phyloP scores from a whole-genome alignment of 2,329 filamentous ascomycete species.

The Macrophomina phaseolina region DNA sequence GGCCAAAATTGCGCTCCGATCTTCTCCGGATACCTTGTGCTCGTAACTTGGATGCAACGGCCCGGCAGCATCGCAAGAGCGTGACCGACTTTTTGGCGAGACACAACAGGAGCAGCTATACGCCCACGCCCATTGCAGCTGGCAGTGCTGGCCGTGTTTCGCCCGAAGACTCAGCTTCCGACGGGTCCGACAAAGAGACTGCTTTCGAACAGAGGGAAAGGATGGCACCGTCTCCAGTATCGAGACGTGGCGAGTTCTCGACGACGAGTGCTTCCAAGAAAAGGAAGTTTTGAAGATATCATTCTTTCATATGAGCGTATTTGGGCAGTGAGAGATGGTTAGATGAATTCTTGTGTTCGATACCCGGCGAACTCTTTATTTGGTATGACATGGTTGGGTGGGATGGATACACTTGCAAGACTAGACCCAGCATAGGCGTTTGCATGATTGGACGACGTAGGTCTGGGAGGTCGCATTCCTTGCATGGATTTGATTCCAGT shows the following conservation, averaged over 20 bases:
- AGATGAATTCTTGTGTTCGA: neutral
- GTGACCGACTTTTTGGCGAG: neutral
- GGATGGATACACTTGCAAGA: no score
- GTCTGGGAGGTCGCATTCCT: no score
- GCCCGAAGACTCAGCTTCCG: neutral
- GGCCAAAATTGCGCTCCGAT: neutral
- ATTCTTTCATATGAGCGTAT: neutral
- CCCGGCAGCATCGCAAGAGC: neutral
- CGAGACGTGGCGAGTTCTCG: neutral
- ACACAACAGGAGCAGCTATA: neutral
- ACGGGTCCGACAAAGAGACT: neutral
- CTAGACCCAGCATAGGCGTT: no score
- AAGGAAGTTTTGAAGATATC: neutral
- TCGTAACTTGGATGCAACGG: neutral
- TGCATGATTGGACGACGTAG: no score
- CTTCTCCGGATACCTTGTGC: neutral
- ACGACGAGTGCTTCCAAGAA: neutral
- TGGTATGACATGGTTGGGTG: no score
- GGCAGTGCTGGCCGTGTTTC: neutral
- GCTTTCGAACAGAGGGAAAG: neutral
- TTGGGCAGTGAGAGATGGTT: neutral
- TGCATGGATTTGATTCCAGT: no score
- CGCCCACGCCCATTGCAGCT: neutral
- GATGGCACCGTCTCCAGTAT: neutral
- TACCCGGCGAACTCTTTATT: neutral